Evolutionary conservation across 2,329 filamentous ascomycete species (phyloP), one percentile per base, ranked within the genome.

Genomic region (Fusarium pseudoanthophilum): DNA sequence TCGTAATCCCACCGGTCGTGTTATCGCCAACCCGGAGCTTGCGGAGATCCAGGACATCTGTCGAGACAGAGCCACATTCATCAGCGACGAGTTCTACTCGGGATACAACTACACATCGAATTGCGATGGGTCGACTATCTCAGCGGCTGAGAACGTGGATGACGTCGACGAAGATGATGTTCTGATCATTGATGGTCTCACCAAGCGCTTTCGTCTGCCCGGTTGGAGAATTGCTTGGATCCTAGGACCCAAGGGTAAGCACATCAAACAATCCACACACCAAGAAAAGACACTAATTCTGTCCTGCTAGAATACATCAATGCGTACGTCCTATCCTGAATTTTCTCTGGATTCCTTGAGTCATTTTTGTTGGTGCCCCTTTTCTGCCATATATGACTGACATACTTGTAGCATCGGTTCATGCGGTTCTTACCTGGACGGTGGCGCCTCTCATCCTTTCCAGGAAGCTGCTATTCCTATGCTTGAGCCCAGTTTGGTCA

Each of bases 181-280:
- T 4, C 89, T 98, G 73, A 93, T 98, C 82, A 95, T 98, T 74
- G 95, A 98, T 80, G 95, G 95, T 56, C 88, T 98, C 32, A 98
- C 95, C 77, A 98, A 98, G 89, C 93, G 95, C 71, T 98, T 98
- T 89, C 92, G 95, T 75, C 91, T 98, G 37, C 95, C 95, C 4
- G 95, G 95, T 70, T 98, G 95, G 95, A 93, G 95, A 81, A 95
- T 98, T 48, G 95, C 95, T 11, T 98, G 95, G 95, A 95, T 98
- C 76, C 82, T 98, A 62, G 95, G 95, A 3, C 95, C 95, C 74
- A 98, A 97, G 86, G 83, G 83, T 84, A 78, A 77, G 82, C 64
- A 45, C 46, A 21, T 13, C 20, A 46, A 46, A 28, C 13, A 28
- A 46, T 21, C 26, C 21, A 21, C 45, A 28, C 9, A 46, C 18